A percentile compares a stretch with the other conserved stretches of the same genome.
Conservation (phyloP, 495 filamentous ascomycete genomes). For the Platismatia glauca region DNA sequence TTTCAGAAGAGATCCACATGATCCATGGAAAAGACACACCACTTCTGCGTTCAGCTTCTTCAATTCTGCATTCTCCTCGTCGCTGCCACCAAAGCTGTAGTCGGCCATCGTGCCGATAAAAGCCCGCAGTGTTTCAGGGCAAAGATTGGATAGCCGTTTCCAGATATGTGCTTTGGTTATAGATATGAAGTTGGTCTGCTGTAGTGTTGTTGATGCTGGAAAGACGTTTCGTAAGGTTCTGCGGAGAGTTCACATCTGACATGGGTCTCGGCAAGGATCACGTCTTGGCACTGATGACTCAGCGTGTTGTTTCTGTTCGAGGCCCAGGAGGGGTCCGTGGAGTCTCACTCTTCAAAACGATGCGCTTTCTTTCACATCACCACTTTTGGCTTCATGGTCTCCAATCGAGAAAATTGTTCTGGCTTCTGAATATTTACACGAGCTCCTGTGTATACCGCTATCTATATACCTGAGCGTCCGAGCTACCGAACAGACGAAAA, state of each 20-base stretch:
- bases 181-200: not conserved
- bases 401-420: not conserved
- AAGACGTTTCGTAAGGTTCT: not conserved
- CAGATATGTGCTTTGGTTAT: not conserved
- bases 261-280: not conserved
- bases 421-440: not conserved
- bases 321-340: too few relatives aligned
- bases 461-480: not conserved
- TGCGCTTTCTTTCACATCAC: not conserved
- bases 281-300: not conserved
- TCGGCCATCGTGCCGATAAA: conserved; percentile 38
- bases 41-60: conserved; percentile 68
- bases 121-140: not conserved
- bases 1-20: not conserved
- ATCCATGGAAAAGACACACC: conserved; percentile 43
- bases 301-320: not conserved
- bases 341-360: not conserved
- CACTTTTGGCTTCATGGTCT: not conserved
- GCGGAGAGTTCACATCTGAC: not conserved
- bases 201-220: not conserved
- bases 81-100: conserved; percentile 63
- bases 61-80: conserved; percentile 80
- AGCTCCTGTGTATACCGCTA: not conserved
- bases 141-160: not conserved
- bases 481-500: not conserved